These are phyloP conservation scores for Pichia scutulata DNA, from an alignment of 805 yeast genomes.

Conservation along the genomic window DNA sequence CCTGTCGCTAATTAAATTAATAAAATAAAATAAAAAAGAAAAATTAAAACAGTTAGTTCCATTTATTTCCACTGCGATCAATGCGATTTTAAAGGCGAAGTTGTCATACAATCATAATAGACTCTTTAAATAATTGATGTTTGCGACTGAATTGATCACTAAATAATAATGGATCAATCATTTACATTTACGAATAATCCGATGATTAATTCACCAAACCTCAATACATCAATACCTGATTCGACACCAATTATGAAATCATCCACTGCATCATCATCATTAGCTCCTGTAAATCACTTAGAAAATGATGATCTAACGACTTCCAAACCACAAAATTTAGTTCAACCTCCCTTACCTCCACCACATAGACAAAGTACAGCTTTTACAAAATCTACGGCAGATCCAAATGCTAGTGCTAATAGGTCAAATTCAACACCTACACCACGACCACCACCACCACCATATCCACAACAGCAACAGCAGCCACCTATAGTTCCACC, in stretches of 20 bases:
- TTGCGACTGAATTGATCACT: background rate
- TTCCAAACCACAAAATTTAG: background rate
- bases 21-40: background rate
- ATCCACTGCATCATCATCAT: background rate
- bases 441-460: background rate
- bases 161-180: background rate
- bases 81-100: background rate
- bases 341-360: conserved; percentile 2
- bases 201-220: background rate
- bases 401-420: background rate
- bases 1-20: background rate
- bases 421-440: background rate
- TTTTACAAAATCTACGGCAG: too few species aligned
- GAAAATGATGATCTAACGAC: background rate
- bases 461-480: background rate
- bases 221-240: background rate
- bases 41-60: background rate
- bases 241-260: background rate
- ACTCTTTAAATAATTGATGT: background rate
- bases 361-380: conserved; percentile 1
- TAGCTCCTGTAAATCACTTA: background rate
- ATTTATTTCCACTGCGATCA: background rate
- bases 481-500: conserved; percentile 3
- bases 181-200: background rate
- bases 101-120: background rate